phyloP scores from a whole-genome alignment of 2,329 filamentous ascomycete species.

The Fusarium tjaetaba region DNA sequence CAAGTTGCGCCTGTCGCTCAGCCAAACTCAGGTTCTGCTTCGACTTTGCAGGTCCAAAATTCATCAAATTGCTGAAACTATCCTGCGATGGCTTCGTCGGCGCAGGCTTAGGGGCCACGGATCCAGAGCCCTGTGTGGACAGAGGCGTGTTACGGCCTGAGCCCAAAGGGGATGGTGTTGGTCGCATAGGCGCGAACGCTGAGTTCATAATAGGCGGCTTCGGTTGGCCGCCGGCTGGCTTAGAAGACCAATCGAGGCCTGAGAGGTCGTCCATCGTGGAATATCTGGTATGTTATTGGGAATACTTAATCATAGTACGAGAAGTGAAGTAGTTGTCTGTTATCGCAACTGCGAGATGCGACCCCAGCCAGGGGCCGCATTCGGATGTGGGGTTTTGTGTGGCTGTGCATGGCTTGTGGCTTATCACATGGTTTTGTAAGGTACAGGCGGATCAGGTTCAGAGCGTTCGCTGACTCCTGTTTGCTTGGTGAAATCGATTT shows the following conservation, averaged over 20 bases:
- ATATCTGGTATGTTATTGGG: slow-evolving; percentile 34
- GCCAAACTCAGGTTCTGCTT: slow-evolving; percentile 79
- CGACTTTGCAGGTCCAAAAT: slow-evolving; percentile 64
- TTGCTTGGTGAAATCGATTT: neutral
- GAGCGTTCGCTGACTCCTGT: neutral
- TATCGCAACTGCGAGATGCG: slow-evolving; percentile 34
- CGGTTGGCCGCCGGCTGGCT: slow-evolving; percentile 48
- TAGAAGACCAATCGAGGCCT: slow-evolving; percentile 67
- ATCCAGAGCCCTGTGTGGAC: slow-evolving; percentile 59
- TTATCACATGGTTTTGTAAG: slow-evolving; percentile 23
- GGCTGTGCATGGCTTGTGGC: slow-evolving; percentile 35
- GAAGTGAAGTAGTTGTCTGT: slow-evolving; percentile 28
- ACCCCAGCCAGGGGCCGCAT: slow-evolving; percentile 40
- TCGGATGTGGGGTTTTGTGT: slow-evolving; percentile 37
- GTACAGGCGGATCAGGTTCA: neutral
- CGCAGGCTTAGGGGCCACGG: slow-evolving; percentile 55
- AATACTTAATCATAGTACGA: slow-evolving; percentile 41
- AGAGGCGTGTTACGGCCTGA: slow-evolving; percentile 68
- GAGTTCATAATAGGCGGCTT: slow-evolving; percentile 56
- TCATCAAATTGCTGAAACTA: slow-evolving; percentile 81
- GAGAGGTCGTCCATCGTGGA: slow-evolving; percentile 69
- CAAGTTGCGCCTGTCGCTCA: slow-evolving; percentile 77
- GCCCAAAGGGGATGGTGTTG: slow-evolving; percentile 64
- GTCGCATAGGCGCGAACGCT: slow-evolving; percentile 62
- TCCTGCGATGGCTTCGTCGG: slow-evolving; percentile 67